Percentiles rank a stretch among this genome's conserved stretches.
Evolutionary conservation across 139 green algal species (phyloP).

Genomic region (Zygnema circumcarinatum): DNA sequence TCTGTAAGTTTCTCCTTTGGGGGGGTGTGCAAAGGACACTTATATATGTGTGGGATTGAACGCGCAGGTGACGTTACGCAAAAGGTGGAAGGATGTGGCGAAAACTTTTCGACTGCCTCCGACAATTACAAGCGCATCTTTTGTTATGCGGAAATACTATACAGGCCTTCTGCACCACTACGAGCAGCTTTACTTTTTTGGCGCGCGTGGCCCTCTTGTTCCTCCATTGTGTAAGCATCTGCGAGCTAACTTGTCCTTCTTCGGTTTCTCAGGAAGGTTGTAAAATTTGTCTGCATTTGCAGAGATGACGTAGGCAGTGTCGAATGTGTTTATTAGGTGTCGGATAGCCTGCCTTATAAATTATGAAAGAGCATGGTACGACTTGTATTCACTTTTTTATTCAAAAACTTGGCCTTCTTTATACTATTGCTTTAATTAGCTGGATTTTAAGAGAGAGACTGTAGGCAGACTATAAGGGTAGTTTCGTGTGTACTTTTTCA

Average conservation of each 20-base stretch:
- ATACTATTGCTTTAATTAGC: too few species aligned
- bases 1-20: too few species aligned
- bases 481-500: too few species aligned
- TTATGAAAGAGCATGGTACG: too few species aligned
- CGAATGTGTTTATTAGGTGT: too few species aligned
- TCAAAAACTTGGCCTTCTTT: too few species aligned
- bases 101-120: conserved; percentile 50
- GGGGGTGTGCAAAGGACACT: too few species aligned
- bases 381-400: too few species aligned
- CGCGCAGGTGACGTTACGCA: not conserved
- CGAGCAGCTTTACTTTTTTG: conserved; percentile 59
- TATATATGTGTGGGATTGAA: too few species aligned
- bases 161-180: conserved; percentile 51
- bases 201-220: not conserved
- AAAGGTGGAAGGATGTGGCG: conserved; percentile 50
- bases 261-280: not conserved
- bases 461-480: too few species aligned
- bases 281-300: not conserved
- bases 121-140: conserved; percentile 50
- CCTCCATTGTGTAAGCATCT: conserved; percentile 36
- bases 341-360: too few species aligned
- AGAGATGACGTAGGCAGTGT: not conserved
- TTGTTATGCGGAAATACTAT: conserved; percentile 55
- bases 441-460: too few species aligned
- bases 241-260: not conserved